These are phyloP conservation scores for Chlamydomonas schloesseri DNA, from an alignment of 139 green algal genomes.

Conservation along the genomic window DNA sequence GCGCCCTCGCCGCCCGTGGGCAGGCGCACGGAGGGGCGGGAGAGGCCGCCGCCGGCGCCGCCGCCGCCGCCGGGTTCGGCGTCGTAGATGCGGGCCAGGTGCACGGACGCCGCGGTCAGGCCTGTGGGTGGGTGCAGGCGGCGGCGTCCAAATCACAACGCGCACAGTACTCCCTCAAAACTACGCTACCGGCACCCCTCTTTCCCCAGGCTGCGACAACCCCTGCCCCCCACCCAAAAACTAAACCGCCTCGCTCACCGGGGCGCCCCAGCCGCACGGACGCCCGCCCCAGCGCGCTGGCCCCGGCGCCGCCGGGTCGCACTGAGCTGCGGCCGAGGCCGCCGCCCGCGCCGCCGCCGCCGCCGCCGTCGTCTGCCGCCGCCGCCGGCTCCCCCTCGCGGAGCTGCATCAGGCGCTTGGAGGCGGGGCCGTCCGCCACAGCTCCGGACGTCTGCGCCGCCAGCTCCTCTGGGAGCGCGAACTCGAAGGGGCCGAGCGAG, in stretches of 20 bases:
- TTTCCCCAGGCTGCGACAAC: too few species aligned
- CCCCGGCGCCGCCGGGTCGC: not conserved
- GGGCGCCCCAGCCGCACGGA: conserved; percentile 2
- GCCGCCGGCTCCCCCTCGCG: too few species aligned
- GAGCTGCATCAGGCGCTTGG: not conserved
- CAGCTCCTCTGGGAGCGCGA: not conserved
- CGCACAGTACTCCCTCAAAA: too few species aligned
- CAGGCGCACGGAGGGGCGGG: not conserved
- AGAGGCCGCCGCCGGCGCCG: not conserved
- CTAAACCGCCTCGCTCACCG: not conserved
- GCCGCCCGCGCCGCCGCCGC: not conserved
- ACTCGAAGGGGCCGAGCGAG: not conserved
- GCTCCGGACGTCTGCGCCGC: too few species aligned
- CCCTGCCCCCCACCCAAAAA: too few species aligned
- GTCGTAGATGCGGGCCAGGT: conserved; percentile 41
- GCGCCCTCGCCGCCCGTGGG: not conserved
- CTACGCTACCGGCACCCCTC: too few species aligned
- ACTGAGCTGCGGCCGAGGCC: not conserved
- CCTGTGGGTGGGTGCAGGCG: conserved; percentile 21
- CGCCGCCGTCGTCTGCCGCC: not conserved
- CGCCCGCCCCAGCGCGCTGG: not conserved
- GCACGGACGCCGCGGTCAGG: conserved; percentile 2
- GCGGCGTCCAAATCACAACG: too few species aligned
- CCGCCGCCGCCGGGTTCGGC: not conserved
- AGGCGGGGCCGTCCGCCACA: too few species aligned